These are phyloP conservation scores for Naganishia albida DNA, from an alignment of 1,284 basidiomycete genomes.

Conservation along the genomic window DNA sequence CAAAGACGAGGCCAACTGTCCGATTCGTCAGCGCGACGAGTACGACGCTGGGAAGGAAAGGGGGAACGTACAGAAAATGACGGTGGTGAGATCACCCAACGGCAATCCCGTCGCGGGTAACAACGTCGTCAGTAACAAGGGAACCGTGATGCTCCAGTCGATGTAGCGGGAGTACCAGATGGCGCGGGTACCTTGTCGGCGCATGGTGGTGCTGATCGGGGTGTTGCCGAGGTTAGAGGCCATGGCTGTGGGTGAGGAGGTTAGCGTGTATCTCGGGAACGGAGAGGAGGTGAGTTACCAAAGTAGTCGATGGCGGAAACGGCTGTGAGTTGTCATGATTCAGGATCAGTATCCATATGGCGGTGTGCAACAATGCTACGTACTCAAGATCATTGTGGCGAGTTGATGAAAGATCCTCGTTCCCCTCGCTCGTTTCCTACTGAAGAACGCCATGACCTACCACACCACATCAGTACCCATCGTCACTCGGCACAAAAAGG, in stretches of 20 bases:
- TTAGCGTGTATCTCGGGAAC: background rate
- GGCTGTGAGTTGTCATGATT: background rate
- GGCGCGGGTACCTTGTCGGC: constrained; percentile 21
- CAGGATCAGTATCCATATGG: background rate
- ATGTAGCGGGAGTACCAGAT: constrained; percentile 28
- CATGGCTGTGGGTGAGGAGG: constrained; percentile 1
- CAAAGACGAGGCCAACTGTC: constrained; percentile 9
- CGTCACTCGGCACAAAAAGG: background rate
- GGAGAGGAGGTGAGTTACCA: background rate
- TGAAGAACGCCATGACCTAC: constrained; percentile 16
- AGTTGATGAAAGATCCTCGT: constrained; percentile 27
- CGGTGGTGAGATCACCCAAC: constrained; percentile 19
- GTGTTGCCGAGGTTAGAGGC: constrained; percentile 16
- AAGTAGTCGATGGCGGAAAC: constrained; percentile 22
- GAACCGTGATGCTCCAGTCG: constrained; percentile 19
- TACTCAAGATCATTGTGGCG: constrained; percentile 16
- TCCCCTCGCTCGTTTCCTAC: constrained; percentile 14
- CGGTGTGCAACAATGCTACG: background rate
- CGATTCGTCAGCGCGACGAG: background rate
- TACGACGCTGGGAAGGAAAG: background rate
- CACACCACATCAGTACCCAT: background rate
- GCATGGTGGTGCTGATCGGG: constrained; percentile 19
- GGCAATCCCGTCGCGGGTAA: constrained; percentile 18
- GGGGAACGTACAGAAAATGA: constrained; percentile 12
- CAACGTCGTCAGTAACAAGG: constrained; percentile 15